Evolutionary conservation across 2,329 filamentous ascomycete genomes (phyloP).

Genomic region (Pyrenochaeta sp.): DNA sequence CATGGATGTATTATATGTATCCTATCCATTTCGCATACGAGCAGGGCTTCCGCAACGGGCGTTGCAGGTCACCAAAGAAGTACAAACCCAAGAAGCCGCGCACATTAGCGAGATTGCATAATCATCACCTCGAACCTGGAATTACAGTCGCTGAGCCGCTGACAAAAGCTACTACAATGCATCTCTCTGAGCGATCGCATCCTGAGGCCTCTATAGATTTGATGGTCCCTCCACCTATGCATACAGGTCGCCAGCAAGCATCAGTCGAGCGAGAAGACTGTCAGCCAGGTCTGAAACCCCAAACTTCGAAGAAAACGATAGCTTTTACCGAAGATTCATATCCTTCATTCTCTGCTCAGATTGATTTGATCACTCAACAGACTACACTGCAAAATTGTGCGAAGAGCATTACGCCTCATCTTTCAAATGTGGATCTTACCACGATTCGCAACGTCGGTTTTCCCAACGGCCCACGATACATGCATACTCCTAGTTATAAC

Average conservation of each 20-base stretch:
- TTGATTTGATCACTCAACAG: conserved; percentile 22
- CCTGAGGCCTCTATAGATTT: conserved; percentile 3
- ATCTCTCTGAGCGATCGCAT: conserved; percentile 10
- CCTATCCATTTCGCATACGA: conserved; percentile 29
- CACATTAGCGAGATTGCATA: neutral
- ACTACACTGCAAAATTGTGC: conserved; percentile 7
- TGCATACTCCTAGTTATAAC: neutral
- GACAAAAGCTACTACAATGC: neutral
- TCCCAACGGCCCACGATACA: neutral
- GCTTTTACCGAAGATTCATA: neutral
- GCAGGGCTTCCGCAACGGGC: conserved; percentile 17
- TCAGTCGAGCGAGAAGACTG: neutral
- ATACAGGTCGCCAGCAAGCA: neutral
- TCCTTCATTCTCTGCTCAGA: conserved; percentile 21
- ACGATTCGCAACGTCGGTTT: conserved; percentile 19
- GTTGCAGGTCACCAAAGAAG: conserved; percentile 32
- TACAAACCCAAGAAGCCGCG: conserved; percentile 18
- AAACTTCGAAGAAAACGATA: neutral
- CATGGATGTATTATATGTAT: conserved; percentile 43
- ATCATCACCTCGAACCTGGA: neutral
- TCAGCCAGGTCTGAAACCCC: neutral
- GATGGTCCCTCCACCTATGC: conserved; percentile 2
- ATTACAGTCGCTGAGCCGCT: neutral
- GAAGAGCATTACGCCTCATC: conserved; percentile 4
- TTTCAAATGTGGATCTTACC: conserved; percentile 16